Evolutionary conservation across 2,329 filamentous ascomycete genomes (phyloP).

Genomic region (Aspergillus bombycis): DNA sequence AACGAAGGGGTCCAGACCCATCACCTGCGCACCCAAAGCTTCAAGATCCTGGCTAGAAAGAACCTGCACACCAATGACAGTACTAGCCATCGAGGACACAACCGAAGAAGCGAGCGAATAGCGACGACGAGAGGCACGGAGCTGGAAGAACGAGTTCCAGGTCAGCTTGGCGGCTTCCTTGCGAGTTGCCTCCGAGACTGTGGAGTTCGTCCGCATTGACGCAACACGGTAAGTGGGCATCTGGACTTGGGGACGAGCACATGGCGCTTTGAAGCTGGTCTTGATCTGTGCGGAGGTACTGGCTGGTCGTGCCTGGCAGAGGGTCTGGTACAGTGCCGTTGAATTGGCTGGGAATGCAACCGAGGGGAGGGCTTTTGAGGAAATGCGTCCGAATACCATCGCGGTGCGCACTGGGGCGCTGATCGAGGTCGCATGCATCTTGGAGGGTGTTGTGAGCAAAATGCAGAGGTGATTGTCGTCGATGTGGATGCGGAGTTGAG

Average conservation of each 20-base stretch:
- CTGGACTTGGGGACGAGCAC: conserved; percentile 15
- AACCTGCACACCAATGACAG: conserved; percentile 55
- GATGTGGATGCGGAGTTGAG: conserved; percentile 13
- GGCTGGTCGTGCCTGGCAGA: conserved; percentile 28
- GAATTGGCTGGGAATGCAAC: conserved; percentile 27
- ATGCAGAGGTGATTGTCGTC: conserved; percentile 17
- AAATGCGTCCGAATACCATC: conserved; percentile 33
- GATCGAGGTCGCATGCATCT: conserved; percentile 32
- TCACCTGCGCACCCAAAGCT: conserved; percentile 62
- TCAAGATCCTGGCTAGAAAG: conserved; percentile 75
- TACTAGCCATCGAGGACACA: conserved; percentile 63
- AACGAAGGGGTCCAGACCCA: conserved; percentile 86
- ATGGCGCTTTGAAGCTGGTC: conserved; percentile 17
- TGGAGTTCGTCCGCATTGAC: conserved; percentile 33
- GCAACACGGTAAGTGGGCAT: conserved; percentile 13
- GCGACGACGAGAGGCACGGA: conserved; percentile 81
- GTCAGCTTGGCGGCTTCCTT: conserved; percentile 57
- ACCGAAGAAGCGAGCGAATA: conserved; percentile 81
- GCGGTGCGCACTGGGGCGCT: conserved; percentile 38
- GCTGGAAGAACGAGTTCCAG: conserved; percentile 92
- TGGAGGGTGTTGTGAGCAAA: conserved; percentile 16
- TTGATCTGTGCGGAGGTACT: conserved; percentile 26
- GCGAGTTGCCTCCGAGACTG: conserved; percentile 30
- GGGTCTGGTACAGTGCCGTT: conserved; percentile 23
- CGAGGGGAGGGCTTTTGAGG: conserved; percentile 26